Evolutionary conservation across 768 basidiomycete genomes (phyloP), one percentile per base, ranked within the genome.

Genomic region (Kwoniella sp.): DNA sequence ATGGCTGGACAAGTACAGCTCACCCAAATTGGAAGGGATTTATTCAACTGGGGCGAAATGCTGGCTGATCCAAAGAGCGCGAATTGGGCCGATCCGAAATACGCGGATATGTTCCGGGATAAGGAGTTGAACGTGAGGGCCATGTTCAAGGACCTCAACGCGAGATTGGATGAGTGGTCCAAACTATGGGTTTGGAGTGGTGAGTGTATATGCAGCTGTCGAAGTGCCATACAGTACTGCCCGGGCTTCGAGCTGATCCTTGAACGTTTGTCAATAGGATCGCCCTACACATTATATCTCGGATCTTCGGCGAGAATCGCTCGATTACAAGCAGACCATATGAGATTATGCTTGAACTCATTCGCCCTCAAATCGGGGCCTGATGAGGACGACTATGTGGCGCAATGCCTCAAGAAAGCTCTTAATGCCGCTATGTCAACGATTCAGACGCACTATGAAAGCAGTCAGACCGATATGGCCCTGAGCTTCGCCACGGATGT

Each of bases 401-500:
- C 66, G 5, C 57, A 52, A 27, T 72, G 60, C 46, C 58, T 75
- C 24, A 66, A 70, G 37, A 75, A 68, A 50, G 73, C 73, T 5
- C 26, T 72, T n/a, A 70, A 68, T 30, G 71, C 73, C 5, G 73
- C 73, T 3, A 71, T 68, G 64, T 51, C 47, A 1, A 69, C 68
- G 26, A 72, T 75, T 15, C 71, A 72, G 25, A 67, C 69, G 15
- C 73, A 75, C 60, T 67, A 61, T 51, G 73, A 75, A 51, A 60
- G 67, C 4, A 67, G 67, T 56, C 68, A 72, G 60, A 72, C 70
- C 22, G 73, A 75, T 58, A 37, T 68, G 25, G 73, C 69, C 3
- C 27, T 75, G 40, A 68, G 68, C 37, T 75, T 72, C 56, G 73
- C 73, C 1, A 70, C 69, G 2, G 73, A 75, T 50, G 73, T 75